phyloP scores from a whole-genome alignment of 1,139 yeast genomes.

The Yamadazyma diospyri region DNA sequence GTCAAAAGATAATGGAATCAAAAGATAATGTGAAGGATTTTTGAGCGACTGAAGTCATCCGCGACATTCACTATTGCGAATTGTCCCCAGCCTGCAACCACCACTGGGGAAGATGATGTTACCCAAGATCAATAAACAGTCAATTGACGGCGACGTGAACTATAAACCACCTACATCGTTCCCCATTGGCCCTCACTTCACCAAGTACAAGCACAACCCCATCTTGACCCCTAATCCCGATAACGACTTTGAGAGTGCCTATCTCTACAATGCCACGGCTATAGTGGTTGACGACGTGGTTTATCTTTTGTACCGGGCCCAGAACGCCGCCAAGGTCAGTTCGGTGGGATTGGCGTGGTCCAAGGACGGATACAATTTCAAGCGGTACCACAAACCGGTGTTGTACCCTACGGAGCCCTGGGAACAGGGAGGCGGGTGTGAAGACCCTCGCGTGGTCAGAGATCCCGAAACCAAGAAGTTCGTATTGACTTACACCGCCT shows the following conservation, averaged over 20 bases:
- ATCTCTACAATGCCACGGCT: conserved; percentile 44
- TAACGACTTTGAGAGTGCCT: conserved; percentile 38
- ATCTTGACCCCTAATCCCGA: conserved; percentile 39
- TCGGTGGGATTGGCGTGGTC: conserved; percentile 45
- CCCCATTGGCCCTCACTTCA: conserved; percentile 42
- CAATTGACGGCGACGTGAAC: conserved; percentile 30
- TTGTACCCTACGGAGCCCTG: conserved; percentile 37
- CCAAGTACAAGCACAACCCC: conserved; percentile 34
- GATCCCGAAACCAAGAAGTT: conserved; percentile 35
- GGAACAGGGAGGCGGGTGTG: conserved; percentile 44
- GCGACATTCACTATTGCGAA: conserved; percentile 3
- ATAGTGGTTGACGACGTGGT: conserved; percentile 40
- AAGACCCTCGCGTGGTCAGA: conserved; percentile 43
- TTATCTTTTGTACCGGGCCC: conserved; percentile 40
- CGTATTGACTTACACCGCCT: conserved; percentile 43
- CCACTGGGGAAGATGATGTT: conserved; percentile 27
- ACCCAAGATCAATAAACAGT: conserved; percentile 25
- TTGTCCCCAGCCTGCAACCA: conserved; percentile 2
- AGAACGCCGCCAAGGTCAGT: conserved; percentile 32
- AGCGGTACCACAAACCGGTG: conserved; percentile 31
- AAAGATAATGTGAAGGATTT: conserved; percentile 3
- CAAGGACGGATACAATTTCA: conserved; percentile 34
- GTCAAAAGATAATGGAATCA: no score
- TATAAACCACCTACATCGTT: conserved; percentile 35
- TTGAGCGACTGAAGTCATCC: conserved; percentile 1